Conservation (phyloP, 2,329 filamentous ascomycete genomes). For the Cryphonectria radicalis region DNA sequence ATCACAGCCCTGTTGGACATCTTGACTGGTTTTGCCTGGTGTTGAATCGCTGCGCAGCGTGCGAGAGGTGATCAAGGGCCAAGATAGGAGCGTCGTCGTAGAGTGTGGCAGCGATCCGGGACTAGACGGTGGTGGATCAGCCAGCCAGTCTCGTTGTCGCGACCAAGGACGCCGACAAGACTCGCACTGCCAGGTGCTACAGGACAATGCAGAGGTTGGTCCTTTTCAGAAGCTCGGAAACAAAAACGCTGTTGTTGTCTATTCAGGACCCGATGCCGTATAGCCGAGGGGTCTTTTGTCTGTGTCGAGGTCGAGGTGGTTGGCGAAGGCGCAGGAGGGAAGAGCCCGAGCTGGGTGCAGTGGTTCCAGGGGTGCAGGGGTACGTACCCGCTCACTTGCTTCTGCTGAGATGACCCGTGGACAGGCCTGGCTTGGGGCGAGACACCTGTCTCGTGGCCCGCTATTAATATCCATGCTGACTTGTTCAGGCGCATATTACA, state of each 20-base stretch:
- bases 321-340: conserved; percentile 2
- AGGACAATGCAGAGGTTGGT: background rate
- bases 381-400: background rate
- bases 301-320: conserved; percentile 4
- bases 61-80: background rate
- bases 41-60: conserved; percentile 3
- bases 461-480: conserved; percentile 10
- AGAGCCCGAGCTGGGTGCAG: background rate
- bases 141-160: conserved; percentile 13
- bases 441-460: conserved; percentile 5
- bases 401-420: conserved; percentile 3
- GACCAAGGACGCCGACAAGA: background rate
- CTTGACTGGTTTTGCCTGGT: conserved; percentile 25
- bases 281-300: conserved; percentile 2
- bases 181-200: background rate
- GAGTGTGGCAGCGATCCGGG: conserved; percentile 16
- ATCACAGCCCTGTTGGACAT: conserved; percentile 77
- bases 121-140: conserved; percentile 12
- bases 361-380: background rate
- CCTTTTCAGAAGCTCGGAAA: background rate
- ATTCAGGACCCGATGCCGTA: conserved; percentile 27
- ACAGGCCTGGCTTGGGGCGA: conserved; percentile 6
- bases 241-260: conserved; percentile 1
- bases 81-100: conserved; percentile 1
- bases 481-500: background rate